phyloP scores from a whole-genome alignment of 139 green algal genomes.

The Chlorella vulgaris region DNA sequence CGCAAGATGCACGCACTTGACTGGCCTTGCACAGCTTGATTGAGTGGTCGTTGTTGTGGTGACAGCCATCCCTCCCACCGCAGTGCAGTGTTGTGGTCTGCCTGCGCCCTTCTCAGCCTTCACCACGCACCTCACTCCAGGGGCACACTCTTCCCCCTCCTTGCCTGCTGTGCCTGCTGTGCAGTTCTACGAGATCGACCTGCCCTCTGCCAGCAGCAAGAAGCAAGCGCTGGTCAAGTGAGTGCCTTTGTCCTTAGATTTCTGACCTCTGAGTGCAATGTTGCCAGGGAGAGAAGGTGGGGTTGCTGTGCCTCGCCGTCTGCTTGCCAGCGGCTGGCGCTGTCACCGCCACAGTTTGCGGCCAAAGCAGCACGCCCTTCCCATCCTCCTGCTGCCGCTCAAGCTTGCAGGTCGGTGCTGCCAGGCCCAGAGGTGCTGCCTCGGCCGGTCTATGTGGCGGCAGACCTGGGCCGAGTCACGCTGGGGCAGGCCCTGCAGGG shows the following conservation, averaged over 20 bases:
- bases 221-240: slow-evolving; percentile 66
- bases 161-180: slow-evolving; percentile 5
- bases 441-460: slow-evolving; percentile 63
- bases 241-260: no score
- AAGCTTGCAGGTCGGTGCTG: slow-evolving; percentile 42
- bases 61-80: no score
- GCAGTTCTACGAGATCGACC: slow-evolving; percentile 70
- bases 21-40: background rate
- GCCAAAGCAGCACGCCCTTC: no score
- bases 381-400: no score
- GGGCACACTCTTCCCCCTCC: background rate
- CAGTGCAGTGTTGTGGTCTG: no score
- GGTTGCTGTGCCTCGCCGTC: no score
- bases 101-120: no score
- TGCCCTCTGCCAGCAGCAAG: slow-evolving; percentile 57
- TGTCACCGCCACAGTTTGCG: no score
- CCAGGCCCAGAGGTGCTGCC: slow-evolving; percentile 39
- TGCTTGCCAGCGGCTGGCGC: no score
- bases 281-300: no score
- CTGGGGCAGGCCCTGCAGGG: slow-evolving; percentile 55
- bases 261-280: background rate
- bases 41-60: no score
- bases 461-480: slow-evolving; percentile 57
- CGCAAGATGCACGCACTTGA: background rate
- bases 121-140: no score